Percentiles rank a stretch among this genome's conserved stretches.
These are phyloP conservation scores for Murraya koenigii DNA, from an alignment of 345 rosid species.

Conservation along the genomic window DNA sequence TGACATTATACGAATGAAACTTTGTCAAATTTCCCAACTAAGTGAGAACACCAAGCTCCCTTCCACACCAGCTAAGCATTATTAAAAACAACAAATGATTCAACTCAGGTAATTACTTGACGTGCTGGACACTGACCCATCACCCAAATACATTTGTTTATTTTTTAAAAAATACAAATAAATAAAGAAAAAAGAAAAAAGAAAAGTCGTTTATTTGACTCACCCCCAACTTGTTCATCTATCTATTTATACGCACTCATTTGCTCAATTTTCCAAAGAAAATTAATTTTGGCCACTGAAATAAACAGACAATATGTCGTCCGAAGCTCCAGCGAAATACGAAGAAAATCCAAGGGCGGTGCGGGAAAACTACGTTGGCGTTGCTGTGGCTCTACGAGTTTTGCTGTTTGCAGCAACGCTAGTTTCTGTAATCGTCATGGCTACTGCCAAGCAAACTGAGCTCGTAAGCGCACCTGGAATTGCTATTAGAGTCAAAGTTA, in stretches of 20 bases:
- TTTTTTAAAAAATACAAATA: too few species aligned
- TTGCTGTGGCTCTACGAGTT: conserved; percentile 48
- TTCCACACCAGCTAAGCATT: background rate
- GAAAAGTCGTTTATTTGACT: too few species aligned
- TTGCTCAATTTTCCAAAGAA: background rate
- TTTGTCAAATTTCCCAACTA: background rate
- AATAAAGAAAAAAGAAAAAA: too few species aligned
- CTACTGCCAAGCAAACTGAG: conserved; percentile 57
- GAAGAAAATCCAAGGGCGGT: conserved; percentile 15
- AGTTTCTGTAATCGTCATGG: conserved; percentile 50
- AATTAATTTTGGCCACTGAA: background rate
- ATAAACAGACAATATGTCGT: background rate
- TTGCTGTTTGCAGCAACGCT: conserved; percentile 53
- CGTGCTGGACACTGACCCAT: background rate
- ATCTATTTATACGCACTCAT: background rate
- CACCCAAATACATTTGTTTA: too few species aligned
- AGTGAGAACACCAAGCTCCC: background rate
- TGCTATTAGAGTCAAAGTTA: background rate
- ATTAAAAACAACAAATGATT: background rate
- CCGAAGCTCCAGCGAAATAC: conserved; percentile 21
- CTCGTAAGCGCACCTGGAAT: conserved; percentile 23
- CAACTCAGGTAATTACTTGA: background rate
- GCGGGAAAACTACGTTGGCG: conserved; percentile 13
- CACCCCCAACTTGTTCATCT: background rate
- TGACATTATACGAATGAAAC: background rate